These are phyloP conservation scores for Abeoforma whisleri DNA, from an alignment of 78 protist genomes.

Conservation along the genomic window DNA sequence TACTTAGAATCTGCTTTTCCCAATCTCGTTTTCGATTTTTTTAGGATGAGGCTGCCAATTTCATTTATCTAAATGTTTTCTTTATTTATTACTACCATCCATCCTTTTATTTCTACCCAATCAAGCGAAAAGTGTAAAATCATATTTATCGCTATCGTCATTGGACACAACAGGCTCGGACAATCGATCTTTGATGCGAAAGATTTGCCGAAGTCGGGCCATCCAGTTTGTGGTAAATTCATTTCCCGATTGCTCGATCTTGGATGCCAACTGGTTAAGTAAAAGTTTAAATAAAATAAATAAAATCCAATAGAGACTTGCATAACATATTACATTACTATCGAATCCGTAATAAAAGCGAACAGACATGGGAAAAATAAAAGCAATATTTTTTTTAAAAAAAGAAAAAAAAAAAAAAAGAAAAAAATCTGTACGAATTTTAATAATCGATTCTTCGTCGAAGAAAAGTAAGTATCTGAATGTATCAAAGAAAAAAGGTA, in stretches of 20 bases:
- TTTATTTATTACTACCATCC: too few relatives aligned
- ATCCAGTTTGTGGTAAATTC: slow-evolving; percentile 28
- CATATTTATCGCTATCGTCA: neutral
- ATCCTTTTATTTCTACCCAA: too few relatives aligned
- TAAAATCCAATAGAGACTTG: neutral
- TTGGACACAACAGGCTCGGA: neutral
- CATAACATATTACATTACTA: neutral
- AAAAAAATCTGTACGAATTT: neutral
- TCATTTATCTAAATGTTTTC: too few relatives aligned
- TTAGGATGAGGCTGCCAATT: too few relatives aligned
- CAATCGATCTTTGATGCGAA: slow-evolving; percentile 29
- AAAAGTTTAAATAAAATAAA: neutral
- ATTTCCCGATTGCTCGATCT: slow-evolving; percentile 6
- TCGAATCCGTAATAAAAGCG: neutral
- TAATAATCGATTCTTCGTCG: neutral
- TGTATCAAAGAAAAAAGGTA: neutral
- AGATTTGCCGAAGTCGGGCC: slow-evolving; percentile 30
- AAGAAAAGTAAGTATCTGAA: neutral
- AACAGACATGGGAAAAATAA: neutral
- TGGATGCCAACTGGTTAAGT: slow-evolving; percentile 29
- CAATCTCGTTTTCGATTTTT: too few relatives aligned
- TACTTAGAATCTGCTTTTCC: too few relatives aligned
- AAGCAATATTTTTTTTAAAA: neutral
- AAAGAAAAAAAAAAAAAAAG: neutral
- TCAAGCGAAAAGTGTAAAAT: neutral